These are phyloP conservation scores for Cyclotella sp. DNA, from an alignment of 108 stramenopile genomes.

Conservation along the genomic window DNA sequence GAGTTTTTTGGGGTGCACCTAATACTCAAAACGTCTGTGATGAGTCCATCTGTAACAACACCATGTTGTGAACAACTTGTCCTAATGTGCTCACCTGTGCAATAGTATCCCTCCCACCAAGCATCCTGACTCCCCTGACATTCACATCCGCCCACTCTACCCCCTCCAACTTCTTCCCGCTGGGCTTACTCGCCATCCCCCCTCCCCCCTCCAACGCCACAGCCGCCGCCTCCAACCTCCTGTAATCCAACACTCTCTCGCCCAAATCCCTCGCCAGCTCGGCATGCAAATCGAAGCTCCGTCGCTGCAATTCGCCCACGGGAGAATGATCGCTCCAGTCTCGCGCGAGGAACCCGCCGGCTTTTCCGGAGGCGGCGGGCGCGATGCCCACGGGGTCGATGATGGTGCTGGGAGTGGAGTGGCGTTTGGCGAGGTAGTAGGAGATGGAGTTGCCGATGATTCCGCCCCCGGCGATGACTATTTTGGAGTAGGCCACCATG, in stretches of 20 bases:
- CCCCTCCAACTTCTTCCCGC: conserved; percentile 47
- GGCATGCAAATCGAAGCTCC: conserved; percentile 73
- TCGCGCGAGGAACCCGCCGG: conserved; percentile 83
- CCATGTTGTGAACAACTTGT: not conserved
- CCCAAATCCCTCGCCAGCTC: conserved; percentile 68
- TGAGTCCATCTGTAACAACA: too few relatives aligned
- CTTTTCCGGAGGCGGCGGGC: conserved; percentile 73
- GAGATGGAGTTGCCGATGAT: conserved; percentile 65
- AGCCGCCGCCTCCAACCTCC: conserved; percentile 59
- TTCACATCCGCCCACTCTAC: conserved; percentile 64
- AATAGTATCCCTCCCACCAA: conserved; percentile 61
- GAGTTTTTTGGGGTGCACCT: conserved; percentile 65
- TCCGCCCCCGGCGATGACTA: conserved; percentile 76
- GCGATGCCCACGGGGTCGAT: conserved; percentile 70
- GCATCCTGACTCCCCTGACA: conserved; percentile 38
- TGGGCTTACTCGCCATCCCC: conserved; percentile 29
- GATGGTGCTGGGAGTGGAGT: conserved; percentile 38
- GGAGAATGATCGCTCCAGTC: conserved; percentile 72
- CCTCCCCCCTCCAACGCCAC: conserved; percentile 43
- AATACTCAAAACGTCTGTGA: too few relatives aligned
- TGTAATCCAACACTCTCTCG: conserved; percentile 50
- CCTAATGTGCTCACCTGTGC: conserved; percentile 61
- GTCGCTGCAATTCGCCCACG: conserved; percentile 55
- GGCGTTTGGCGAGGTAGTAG: conserved; percentile 60
- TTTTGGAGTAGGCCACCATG: conserved; percentile 48